phyloP scores from a whole-genome alignment of 805 yeast species.

The Zygosaccharomyces kombuchaensis region DNA sequence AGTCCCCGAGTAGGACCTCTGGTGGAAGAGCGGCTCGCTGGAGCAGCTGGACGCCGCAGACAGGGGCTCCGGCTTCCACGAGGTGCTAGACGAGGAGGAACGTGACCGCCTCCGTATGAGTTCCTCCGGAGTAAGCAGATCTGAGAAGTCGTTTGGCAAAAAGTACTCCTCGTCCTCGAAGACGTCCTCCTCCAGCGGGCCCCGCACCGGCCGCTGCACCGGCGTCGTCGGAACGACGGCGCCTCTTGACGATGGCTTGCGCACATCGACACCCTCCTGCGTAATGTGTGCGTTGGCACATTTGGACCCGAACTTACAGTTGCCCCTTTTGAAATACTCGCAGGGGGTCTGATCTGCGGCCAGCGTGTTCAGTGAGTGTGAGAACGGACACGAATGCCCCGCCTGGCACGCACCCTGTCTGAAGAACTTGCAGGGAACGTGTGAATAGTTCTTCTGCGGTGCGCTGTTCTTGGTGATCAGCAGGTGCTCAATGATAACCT shows the following conservation, averaged over 20 bases:
- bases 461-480: conserved; percentile 27
- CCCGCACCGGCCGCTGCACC: conserved; percentile 11
- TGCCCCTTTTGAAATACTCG: conserved; percentile 93
- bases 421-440: conserved; percentile 94
- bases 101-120: conserved; percentile 64
- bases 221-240: conserved; percentile 33
- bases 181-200: conserved; percentile 37
- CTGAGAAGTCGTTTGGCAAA: conserved; percentile 78
- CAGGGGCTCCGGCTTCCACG: conserved; percentile 6
- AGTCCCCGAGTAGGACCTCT: conserved; percentile 10
- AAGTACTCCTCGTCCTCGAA: conserved; percentile 53
- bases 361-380: conserved; percentile 65
- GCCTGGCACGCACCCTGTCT: conserved; percentile 94
- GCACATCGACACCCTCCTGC: conserved; percentile 80
- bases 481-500: conserved; percentile 26
- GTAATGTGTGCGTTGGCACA: conserved; percentile 91
- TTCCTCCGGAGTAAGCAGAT: conserved; percentile 78
- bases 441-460: conserved; percentile 42
- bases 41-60: conserved; percentile 8
- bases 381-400: conserved; percentile 85
- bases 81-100: conserved; percentile 29
- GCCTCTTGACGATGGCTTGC: conserved; percentile 39
- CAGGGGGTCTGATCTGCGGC: conserved; percentile 49
- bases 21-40: conserved; percentile 9
- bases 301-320: conserved; percentile 89